Base-by-base conservation (phyloP, 2,329 filamentous ascomycete genomes). In the Incumbomyces delicatus region DNA sequence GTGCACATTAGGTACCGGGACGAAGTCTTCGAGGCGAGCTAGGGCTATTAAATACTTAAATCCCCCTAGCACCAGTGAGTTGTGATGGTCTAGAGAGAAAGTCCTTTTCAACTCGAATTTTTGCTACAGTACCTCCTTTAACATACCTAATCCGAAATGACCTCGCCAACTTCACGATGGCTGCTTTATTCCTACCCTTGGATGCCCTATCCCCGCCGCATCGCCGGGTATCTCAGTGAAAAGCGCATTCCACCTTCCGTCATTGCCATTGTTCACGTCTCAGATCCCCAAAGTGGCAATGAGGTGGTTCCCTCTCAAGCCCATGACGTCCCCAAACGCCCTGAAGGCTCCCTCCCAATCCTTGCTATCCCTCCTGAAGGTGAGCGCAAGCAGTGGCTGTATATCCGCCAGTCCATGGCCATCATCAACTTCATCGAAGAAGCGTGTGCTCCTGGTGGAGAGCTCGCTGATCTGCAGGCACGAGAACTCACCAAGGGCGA, bases 351-450 rank as follows among this genome's bases (percentile, higher is more conserved):
- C 13, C 37, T 40, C 22, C 37, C 37, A 40, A 40, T 40, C 37
- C 37, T 40, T 13, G 40, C 40, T 31, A 31, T 42, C 40, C 40
- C 22, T n/a, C 30, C 40, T 6, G 16, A 7, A 27, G 30, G 18
- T 20, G 40, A 29, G 13, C 22, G 20, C 13, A 42, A 11, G 7
- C 4, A 42, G 7, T 29, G 18, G n/a, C 33, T 35, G 13, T 31
- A 42, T 20, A 22, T 42, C 13, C 20, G 30, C 17, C 40, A 31
- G 30, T 29, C 18, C 40, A 31, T 42, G n/a, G 22, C 16, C 2
- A 42, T 42, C 40, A 42, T 42, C 20, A 29, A 22, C 20, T 42
- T 29, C 17, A 18, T 42, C 13, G 40, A 42, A 17, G 40, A 42
- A 11, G 18, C 16, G 7, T 42, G 22, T n/a, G 40, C 40, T 16